Percentiles rank a stretch among this genome's conserved stretches.
These are phyloP conservation scores for Climacium dendroides DNA, from an alignment of 225 moss, liverwort and hornwort genomes.

Conservation along the genomic window DNA sequence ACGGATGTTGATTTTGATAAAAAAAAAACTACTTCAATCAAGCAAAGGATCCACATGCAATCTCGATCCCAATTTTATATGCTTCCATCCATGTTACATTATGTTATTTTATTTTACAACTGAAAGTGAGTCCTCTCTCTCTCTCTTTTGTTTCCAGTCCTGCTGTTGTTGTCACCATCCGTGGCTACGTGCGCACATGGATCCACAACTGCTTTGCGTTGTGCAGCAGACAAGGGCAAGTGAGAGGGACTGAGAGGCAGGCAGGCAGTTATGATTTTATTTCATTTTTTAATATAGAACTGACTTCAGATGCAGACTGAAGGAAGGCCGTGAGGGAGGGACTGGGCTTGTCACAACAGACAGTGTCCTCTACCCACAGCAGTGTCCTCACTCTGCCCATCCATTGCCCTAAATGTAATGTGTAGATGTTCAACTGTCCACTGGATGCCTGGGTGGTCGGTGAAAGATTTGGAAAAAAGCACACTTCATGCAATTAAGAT, in stretches of 20 bases:
- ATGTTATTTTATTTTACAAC: background rate
- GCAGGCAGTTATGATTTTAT: background rate
- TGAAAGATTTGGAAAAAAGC: background rate
- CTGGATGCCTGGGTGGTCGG: background rate
- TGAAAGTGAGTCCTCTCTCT: background rate
- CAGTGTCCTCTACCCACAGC: too few species aligned
- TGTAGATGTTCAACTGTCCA: background rate
- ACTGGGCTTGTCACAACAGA: too few species aligned
- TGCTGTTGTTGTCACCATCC: background rate
- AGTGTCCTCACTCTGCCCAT: too few species aligned
- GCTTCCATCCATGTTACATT: too few species aligned
- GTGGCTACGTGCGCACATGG: background rate
- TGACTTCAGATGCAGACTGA: background rate
- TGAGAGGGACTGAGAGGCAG: background rate
- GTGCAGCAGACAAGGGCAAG: background rate
- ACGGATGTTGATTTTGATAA: too few species aligned
- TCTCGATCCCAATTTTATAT: background rate
- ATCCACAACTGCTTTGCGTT: background rate
- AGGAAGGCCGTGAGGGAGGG: too few species aligned
- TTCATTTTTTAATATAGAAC: too few species aligned
- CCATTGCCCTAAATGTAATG: background rate
- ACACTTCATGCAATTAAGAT: too few species aligned
- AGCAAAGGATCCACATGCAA: too few species aligned
- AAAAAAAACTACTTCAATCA: too few species aligned
- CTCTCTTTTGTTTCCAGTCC: background rate